A percentile compares a stretch with the other conserved stretches of the same genome.
Evolutionary conservation across 163 green algal species (phyloP).

Genomic region (Scenedesmus sp.): DNA sequence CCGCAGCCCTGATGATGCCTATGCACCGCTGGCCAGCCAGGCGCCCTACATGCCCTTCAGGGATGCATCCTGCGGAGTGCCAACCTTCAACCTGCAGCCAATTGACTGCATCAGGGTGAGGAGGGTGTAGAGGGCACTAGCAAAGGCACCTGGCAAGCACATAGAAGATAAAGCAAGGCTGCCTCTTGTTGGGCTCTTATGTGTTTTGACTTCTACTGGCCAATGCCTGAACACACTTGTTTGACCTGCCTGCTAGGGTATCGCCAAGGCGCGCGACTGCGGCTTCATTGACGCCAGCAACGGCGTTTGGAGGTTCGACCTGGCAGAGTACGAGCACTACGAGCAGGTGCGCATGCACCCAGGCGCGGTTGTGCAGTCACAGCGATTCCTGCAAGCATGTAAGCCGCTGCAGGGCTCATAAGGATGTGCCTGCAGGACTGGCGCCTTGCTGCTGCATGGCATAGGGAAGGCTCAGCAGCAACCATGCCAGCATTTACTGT

Average conservation of each 20-base stretch:
- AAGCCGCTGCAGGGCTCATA: neutral
- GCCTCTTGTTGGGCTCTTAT: neutral
- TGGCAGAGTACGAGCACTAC: slow-evolving; percentile 95
- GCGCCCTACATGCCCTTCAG: slow-evolving; percentile 89
- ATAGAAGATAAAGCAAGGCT: neutral
- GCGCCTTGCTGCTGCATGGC: too few species aligned
- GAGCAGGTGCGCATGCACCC: slow-evolving; percentile 78
- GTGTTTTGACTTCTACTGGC: neutral
- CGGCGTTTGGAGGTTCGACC: slow-evolving; percentile 75
- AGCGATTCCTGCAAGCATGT: neutral
- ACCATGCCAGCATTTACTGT: neutral
- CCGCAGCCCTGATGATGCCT: slow-evolving; percentile 78
- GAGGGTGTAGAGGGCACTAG: too few species aligned
- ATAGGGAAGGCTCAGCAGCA: neutral
- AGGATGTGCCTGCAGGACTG: neutral
- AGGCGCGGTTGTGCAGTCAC: neutral
- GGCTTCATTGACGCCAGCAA: slow-evolving; percentile 90
- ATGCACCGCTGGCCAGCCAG: slow-evolving; percentile 68
- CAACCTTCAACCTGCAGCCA: slow-evolving; percentile 86
- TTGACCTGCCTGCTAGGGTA: slow-evolving; percentile 63
- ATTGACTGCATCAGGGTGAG: slow-evolving; percentile 66
- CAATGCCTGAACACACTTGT: neutral
- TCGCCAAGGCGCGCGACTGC: slow-evolving; percentile 82
- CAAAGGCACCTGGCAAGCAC: neutral
- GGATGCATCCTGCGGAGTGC: slow-evolving; percentile 87